phyloP scores from a whole-genome alignment of 1,284 basidiomycete species.

The Tilletia caries region DNA sequence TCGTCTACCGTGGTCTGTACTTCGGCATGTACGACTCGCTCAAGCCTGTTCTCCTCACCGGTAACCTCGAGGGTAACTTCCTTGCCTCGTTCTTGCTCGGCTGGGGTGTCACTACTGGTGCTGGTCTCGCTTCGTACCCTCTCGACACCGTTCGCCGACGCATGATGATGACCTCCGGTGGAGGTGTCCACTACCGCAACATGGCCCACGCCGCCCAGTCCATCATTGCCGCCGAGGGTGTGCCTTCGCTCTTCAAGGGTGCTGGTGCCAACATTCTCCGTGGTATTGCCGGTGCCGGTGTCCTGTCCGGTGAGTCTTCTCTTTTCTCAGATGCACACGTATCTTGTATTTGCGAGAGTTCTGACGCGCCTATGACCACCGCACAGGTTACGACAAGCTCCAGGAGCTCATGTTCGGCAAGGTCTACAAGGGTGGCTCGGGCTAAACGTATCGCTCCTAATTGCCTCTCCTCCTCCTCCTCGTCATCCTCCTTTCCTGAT shows the following conservation, averaged over 20 bases:
- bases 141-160: constrained; percentile 54
- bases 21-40: constrained; percentile 55
- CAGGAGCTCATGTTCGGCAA: constrained; percentile 61
- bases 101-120: constrained; percentile 53
- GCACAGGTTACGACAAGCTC: constrained; percentile 65
- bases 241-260: constrained; percentile 66
- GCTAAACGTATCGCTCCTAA: neutral
- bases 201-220: constrained; percentile 70
- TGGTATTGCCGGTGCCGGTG: constrained; percentile 97
- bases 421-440: constrained; percentile 22
- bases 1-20: constrained; percentile 55
- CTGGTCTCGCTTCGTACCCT: constrained; percentile 54
- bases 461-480: neutral
- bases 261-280: constrained; percentile 96
- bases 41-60: constrained; percentile 53
- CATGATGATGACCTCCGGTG: constrained; percentile 55
- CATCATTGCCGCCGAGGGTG: constrained; percentile 78
- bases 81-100: constrained; percentile 53
- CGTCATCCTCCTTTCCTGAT: neutral
- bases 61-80: constrained; percentile 51
- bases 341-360: neutral
- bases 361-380: neutral
- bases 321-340: neutral
- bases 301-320: constrained; percentile 65
- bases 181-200: constrained; percentile 53